Evolutionary conservation across 1,139 yeast species (phyloP).

Genomic region (Candida mesenterica): DNA sequence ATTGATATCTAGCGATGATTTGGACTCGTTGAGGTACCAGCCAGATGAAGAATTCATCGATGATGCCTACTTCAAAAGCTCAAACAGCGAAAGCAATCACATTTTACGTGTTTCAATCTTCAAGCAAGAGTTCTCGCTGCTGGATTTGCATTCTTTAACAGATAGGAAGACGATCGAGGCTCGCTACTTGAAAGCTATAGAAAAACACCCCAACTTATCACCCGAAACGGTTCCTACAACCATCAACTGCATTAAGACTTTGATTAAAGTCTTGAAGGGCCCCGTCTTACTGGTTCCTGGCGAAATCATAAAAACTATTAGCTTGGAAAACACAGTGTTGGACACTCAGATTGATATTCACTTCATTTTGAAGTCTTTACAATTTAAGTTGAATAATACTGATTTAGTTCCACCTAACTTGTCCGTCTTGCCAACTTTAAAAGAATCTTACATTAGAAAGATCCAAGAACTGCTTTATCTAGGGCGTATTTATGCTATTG

Average conservation of each 20-base stretch:
- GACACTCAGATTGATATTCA: slow-evolving; percentile 56
- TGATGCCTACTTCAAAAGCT: slow-evolving; percentile 34
- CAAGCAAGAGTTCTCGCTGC: slow-evolving; percentile 28
- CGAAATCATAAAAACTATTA: slow-evolving; percentile 53
- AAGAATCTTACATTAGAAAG: slow-evolving; percentile 51
- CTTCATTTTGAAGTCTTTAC: slow-evolving; percentile 47
- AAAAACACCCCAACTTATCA: slow-evolving; percentile 27
- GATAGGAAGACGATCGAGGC: slow-evolving; percentile 26
- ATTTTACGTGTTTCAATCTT: slow-evolving; percentile 35
- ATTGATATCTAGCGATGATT: slow-evolving; percentile 28
- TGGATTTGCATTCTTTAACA: slow-evolving; percentile 26
- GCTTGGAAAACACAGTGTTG: slow-evolving; percentile 46
- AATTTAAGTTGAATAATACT: slow-evolving; percentile 40
- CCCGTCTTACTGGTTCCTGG: slow-evolving; percentile 48
- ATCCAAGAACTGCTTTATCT: slow-evolving; percentile 47
- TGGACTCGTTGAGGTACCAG: slow-evolving; percentile 14
- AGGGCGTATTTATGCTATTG: slow-evolving; percentile 30
- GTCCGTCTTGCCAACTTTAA: slow-evolving; percentile 22
- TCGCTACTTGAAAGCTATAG: slow-evolving; percentile 32
- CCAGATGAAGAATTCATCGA: slow-evolving; percentile 21
- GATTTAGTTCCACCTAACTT: slow-evolving; percentile 61
- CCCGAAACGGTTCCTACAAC: slow-evolving; percentile 45
- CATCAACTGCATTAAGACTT: slow-evolving; percentile 53
- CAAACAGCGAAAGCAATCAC: slow-evolving; percentile 27
- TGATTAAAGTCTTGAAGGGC: slow-evolving; percentile 60